Evolutionary conservation across 805 yeast species (phyloP).

Genomic region (Nakazawaea siamensis): DNA sequence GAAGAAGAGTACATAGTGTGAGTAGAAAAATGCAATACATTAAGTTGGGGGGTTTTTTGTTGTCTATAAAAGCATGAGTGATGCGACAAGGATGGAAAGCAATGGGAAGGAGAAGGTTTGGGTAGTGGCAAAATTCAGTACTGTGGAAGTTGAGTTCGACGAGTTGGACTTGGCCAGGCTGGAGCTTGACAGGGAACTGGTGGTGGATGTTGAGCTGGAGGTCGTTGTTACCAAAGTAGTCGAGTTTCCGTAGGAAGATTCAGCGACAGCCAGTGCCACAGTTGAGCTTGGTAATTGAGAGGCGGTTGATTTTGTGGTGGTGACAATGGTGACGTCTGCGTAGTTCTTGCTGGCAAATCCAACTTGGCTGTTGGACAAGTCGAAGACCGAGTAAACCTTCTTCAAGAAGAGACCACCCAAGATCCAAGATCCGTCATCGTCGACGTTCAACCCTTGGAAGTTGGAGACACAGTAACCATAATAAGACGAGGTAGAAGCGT

Average conservation of each 20-base stretch:
- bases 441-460: slow-evolving; percentile 45
- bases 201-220: slow-evolving; percentile 2
- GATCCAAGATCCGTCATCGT: slow-evolving; percentile 42
- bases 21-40: too few relatives aligned
- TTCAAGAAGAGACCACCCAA: slow-evolving; percentile 56
- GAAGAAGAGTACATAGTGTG: too few relatives aligned
- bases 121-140: too few relatives aligned
- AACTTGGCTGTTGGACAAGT: slow-evolving; percentile 36
- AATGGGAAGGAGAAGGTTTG: neutral
- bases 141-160: slow-evolving; percentile 1
- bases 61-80: neutral
- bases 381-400: slow-evolving; percentile 49
- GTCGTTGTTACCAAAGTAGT: neutral
- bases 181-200: slow-evolving; percentile 6
- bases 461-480: slow-evolving; percentile 54
- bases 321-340: too few relatives aligned
- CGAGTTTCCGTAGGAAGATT: too few relatives aligned
- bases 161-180: slow-evolving; percentile 2
- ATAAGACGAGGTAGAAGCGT: slow-evolving; percentile 26
- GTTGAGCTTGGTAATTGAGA: too few relatives aligned
- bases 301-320: too few relatives aligned
- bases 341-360: slow-evolving; percentile 49
- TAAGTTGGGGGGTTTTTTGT: neutral
- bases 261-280: too few relatives aligned
- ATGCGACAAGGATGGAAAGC: neutral